Evolutionary conservation across 2,329 filamentous ascomycete species (phyloP).

Genomic region (Pseudomassariella vexata): DNA sequence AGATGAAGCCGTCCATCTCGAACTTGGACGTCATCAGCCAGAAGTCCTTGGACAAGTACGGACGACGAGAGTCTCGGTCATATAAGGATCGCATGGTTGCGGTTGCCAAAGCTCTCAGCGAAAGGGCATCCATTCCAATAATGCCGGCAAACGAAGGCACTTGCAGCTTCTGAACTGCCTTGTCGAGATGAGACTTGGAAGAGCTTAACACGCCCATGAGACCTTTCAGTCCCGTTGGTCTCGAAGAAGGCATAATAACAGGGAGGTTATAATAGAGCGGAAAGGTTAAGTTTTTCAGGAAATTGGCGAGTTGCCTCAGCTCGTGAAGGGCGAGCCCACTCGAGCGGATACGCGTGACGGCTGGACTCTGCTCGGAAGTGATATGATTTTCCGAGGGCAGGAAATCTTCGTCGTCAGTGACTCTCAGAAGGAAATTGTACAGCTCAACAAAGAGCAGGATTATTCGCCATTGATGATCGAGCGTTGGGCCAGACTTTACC

Average conservation of each 20-base stretch:
- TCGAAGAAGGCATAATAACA: conserved; percentile 41
- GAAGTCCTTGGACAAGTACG: conserved; percentile 75
- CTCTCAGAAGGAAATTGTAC: conserved; percentile 84
- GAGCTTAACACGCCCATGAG: conserved; percentile 14
- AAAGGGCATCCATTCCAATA: conserved; percentile 68
- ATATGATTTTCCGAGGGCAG: conserved; percentile 52
- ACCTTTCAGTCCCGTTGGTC: conserved; percentile 13
- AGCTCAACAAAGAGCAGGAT: conserved; percentile 88
- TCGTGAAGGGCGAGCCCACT: conserved; percentile 68
- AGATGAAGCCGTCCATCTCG: conserved; percentile 83
- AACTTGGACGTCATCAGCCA: conserved; percentile 91
- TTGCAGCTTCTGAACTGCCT: conserved; percentile 9
- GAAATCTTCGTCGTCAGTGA: conserved; percentile 97
- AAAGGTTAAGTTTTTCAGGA: conserved; percentile 88
- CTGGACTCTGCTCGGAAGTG: conserved; percentile 30
- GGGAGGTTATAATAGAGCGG: conserved; percentile 78
- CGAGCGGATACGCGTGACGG: conserved; percentile 43
- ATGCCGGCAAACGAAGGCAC: conserved; percentile 35
- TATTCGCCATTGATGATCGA: conserved; percentile 75
- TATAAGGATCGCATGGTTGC: conserved; percentile 82
- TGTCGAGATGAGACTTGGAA: conserved; percentile 5
- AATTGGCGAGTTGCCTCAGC: conserved; percentile 68
- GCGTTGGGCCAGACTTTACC: conserved; percentile 25
- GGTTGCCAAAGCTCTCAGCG: conserved; percentile 74
- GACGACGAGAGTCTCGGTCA: conserved; percentile 83